A percentile compares a stretch with the other conserved stretches of the same genome.
phyloP scores from a whole-genome alignment of 2,329 filamentous ascomycete genomes.

The Hymenoscyphus salicellus region DNA sequence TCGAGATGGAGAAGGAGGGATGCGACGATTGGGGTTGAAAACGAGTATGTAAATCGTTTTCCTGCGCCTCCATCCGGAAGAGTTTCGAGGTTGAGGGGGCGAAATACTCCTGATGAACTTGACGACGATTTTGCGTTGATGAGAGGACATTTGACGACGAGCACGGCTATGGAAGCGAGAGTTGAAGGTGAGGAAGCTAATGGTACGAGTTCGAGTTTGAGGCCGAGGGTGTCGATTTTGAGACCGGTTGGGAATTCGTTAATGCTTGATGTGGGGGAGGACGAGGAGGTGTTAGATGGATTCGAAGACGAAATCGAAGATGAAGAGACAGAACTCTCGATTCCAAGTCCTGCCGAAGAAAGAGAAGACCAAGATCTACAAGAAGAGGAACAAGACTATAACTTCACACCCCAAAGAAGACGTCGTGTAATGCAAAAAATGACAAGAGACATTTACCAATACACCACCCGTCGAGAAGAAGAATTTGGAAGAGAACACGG shows the following conservation, averaged over 20 bases:
- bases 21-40: no score
- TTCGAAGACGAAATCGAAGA: no score
- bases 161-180: background rate
- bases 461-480: slow-evolving; percentile 1
- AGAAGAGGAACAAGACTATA: background rate
- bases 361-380: background rate
- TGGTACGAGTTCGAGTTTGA: background rate
- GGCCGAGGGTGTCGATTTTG: background rate
- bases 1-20: background rate
- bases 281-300: background rate
- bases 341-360: background rate
- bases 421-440: background rate
- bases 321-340: background rate
- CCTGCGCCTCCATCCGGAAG: background rate
- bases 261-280: background rate
- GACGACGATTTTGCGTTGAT: background rate
- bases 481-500: slow-evolving; percentile 2
- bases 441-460: background rate
- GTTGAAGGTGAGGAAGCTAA: background rate
- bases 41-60: background rate
- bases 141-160: background rate
- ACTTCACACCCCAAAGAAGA: slow-evolving; percentile 1
- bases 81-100: background rate
- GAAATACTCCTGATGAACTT: background rate
- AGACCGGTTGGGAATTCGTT: background rate